Conservation (phyloP, 805 yeast species). For the Starmerella lactis-condensi region DNA sequence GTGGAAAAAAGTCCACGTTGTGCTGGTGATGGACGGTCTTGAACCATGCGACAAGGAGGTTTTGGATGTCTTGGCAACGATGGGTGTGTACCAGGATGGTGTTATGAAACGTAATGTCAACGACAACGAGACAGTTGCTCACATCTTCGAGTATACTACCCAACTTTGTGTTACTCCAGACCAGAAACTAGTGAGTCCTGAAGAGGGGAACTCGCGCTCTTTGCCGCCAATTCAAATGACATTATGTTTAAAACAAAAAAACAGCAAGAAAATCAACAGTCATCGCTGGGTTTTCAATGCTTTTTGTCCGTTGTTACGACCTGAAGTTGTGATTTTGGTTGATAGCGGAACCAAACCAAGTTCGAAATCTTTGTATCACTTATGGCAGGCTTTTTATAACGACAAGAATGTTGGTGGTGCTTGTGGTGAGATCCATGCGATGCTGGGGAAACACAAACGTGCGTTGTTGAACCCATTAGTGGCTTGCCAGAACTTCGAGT, state of each 20-base stretch:
- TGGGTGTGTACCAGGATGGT: constrained; percentile 51
- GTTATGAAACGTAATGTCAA: constrained; percentile 42
- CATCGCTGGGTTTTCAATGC: constrained; percentile 58
- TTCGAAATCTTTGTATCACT: constrained; percentile 35
- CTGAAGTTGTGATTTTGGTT: constrained; percentile 36
- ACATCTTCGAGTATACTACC: constrained; percentile 48
- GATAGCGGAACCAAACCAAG: constrained; percentile 53
- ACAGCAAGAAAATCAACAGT: constrained; percentile 46
- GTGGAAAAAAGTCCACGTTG: constrained; percentile 52
- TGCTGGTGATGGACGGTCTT: constrained; percentile 46
- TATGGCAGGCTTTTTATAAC: constrained; percentile 45
- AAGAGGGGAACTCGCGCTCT: constrained; percentile 28
- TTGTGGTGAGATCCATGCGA: constrained; percentile 52
- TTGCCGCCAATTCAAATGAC: constrained; percentile 46
- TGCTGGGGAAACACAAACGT: constrained; percentile 29
- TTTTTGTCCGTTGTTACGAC: constrained; percentile 37
- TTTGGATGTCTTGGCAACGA: constrained; percentile 43
- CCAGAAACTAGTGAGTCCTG: constrained; percentile 36
- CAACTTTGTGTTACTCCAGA: constrained; percentile 27
- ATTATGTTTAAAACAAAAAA: constrained; percentile 42
- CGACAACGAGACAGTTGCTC: constrained; percentile 43
- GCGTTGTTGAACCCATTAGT: constrained; percentile 38
- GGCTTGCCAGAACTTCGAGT: constrained; percentile 49
- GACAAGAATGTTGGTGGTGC: constrained; percentile 49
- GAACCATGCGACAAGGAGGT: constrained; percentile 46